Evolutionary conservation across 768 basidiomycete species (phyloP), one percentile per base, ranked within the genome.

Genomic region (Royoungia palumana): DNA sequence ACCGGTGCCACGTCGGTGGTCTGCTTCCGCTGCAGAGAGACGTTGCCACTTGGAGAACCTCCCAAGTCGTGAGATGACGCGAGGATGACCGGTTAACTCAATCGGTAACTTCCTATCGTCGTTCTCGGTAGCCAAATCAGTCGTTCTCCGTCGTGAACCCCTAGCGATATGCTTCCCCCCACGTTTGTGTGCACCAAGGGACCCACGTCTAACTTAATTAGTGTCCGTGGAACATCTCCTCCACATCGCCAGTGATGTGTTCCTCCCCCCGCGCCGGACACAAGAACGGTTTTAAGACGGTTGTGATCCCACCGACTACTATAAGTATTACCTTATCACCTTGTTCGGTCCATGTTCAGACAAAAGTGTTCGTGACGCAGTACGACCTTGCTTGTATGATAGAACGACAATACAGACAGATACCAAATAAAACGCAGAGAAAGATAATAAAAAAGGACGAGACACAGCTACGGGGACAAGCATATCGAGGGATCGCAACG

Each of bases 401-500:
- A 61, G 49, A 32, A 49, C 27, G 42, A 63, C 53, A 65, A 51
- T 65, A 66, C 64, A 66, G 47, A 51, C 24, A 54, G 51, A 60
- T 56, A 62, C 59, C 52, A 46, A 61, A 62, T 64, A 66, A 56
- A 35, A 59, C 56, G 46, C 53, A 51, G 51, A 55, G 17, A 54
- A 54, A 55, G 58, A 66, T 62, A 55, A 57, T 46, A 34, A 55
- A 60, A 44, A 25, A 54, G 35, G 38, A 40, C 34, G 20, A 17
- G 53, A 40, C 46, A 40, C 20, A 43, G 39, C 27, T n/a, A 46
- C 48, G 60, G 21, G 51, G 47, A 49, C 44, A 27, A 57, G 60
- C 59, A 65, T 60, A 57, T 53, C 64, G 62, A 61, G 61, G 54
- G 57, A 57, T 65, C 60, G 56, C 64, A 46, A 46, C 44, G 47